Percentiles rank a stretch among this genome's conserved stretches.
phyloP scores from a whole-genome alignment of 1,284 basidiomycete genomes.

The Melampsora abietis-canadensis region DNA sequence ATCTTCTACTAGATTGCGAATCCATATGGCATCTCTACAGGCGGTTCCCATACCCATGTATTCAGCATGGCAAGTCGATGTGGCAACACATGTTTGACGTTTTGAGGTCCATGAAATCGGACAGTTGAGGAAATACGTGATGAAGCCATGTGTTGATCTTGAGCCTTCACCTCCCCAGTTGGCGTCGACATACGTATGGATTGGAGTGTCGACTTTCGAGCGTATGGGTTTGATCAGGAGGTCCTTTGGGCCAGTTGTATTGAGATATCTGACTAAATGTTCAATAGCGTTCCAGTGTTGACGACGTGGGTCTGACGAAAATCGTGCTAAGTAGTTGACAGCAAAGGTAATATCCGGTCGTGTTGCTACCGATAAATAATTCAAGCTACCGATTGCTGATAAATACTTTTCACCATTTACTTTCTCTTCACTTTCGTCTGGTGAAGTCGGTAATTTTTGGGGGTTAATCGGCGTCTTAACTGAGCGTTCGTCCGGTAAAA shows the following conservation, averaged over 20 bases:
- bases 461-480: too few relatives aligned
- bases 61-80: slow-evolving; percentile 7
- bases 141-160: slow-evolving; percentile 5
- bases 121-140: background rate
- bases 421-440: background rate
- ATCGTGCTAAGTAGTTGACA: background rate
- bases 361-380: background rate
- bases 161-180: slow-evolving; percentile 15
- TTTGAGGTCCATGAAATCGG: background rate
- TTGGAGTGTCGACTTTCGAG: background rate
- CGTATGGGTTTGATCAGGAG: too few relatives aligned
- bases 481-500: too few relatives aligned
- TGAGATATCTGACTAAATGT: too few relatives aligned
- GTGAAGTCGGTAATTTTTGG: too few relatives aligned
- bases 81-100: background rate
- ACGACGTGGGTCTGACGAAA: background rate
- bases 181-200: background rate
- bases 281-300: too few relatives aligned
- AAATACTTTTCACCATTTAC: too few relatives aligned
- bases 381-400: background rate
- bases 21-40: background rate
- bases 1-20: background rate
- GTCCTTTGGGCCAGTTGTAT: too few relatives aligned
- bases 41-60: slow-evolving; percentile 1
- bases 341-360: background rate